Conservation (phyloP, 345 rosid genomes). For the Eucalyptus curtisii region DNA sequence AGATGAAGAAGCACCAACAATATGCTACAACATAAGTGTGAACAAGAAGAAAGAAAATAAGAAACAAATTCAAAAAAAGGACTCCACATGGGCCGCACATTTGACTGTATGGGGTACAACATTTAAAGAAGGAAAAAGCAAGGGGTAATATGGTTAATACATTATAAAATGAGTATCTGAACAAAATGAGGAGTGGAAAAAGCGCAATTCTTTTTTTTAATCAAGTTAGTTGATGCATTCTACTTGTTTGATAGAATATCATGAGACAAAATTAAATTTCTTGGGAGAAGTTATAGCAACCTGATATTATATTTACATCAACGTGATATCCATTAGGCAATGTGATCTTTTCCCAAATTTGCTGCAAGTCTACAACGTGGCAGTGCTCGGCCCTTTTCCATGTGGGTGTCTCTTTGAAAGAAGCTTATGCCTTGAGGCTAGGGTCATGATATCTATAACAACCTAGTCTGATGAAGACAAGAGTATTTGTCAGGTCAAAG, state of each 20-base stretch:
- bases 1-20: too few relatives aligned
- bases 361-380: background rate
- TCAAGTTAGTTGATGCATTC: background rate
- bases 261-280: background rate
- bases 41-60: too few relatives aligned
- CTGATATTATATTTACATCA: background rate
- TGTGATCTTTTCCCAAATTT: background rate
- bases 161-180: too few relatives aligned
- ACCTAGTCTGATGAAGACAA: accelerated
- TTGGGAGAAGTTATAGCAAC: background rate
- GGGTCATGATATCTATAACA: background rate
- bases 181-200: too few relatives aligned
- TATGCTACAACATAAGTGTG: too few relatives aligned
- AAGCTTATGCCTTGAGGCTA: background rate
- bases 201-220: too few relatives aligned
- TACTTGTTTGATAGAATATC: background rate
- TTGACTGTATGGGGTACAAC: too few relatives aligned
- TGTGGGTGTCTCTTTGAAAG: background rate
- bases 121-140: too few relatives aligned
- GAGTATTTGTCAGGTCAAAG: background rate
- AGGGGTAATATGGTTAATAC: too few relatives aligned
- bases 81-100: too few relatives aligned
- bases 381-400: background rate
- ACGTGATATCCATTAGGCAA: too few relatives aligned
- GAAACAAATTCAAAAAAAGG: too few relatives aligned